phyloP scores from a whole-genome alignment of 495 filamentous ascomycete species.

The Xylaria castorea region DNA sequence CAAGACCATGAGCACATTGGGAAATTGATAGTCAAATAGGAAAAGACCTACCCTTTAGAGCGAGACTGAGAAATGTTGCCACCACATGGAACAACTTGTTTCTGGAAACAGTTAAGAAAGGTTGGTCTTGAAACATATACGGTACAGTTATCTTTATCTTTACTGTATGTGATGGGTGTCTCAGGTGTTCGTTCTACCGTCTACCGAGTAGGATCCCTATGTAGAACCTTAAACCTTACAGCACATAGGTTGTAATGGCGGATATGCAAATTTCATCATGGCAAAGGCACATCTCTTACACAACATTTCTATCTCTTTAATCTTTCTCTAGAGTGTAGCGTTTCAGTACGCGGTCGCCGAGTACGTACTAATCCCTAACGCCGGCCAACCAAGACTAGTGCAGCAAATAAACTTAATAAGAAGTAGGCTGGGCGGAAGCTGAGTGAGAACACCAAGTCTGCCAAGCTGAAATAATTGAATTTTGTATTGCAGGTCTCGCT shows the following conservation, averaged over 20 bases:
- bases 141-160: not conserved
- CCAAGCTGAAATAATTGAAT: conserved; percentile 4
- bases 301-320: not conserved
- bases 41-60: not conserved
- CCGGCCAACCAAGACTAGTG: not conserved
- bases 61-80: conserved; percentile 6
- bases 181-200: not conserved
- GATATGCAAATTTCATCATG: not conserved
- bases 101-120: conserved; percentile 7
- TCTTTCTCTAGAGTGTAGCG: not conserved
- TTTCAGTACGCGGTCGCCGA: not conserved
- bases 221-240: too few relatives aligned
- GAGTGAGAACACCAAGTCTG: not conserved
- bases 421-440: not conserved
- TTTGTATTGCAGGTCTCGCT: not conserved
- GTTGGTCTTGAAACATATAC: conserved; percentile 6
- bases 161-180: not conserved
- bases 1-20: conserved; percentile 6
- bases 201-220: not conserved
- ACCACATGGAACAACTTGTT: conserved; percentile 18
- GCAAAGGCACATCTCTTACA: not conserved
- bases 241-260: not conserved
- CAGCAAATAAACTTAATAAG: not conserved
- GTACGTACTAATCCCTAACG: not conserved
- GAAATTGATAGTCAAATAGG: not conserved